A percentile compares a stretch with the other conserved stretches of the same genome.
Conservation (phyloP, 2,329 filamentous ascomycete genomes). For the Apiospora phragmitis region DNA sequence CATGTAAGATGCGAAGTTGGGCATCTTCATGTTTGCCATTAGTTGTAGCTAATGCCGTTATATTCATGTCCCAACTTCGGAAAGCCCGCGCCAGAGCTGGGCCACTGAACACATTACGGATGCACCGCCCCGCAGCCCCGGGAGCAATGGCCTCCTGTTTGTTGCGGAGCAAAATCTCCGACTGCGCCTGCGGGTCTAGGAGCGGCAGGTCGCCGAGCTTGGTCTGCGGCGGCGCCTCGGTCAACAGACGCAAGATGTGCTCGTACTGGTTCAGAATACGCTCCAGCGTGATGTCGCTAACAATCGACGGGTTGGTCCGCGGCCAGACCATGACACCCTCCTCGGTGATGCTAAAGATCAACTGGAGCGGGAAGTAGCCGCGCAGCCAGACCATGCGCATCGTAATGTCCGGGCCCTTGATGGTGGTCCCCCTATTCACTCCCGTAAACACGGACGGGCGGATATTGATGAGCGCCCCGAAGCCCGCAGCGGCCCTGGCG, state of each 20-base stretch:
- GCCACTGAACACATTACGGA: too few relatives aligned
- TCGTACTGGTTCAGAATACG: background rate
- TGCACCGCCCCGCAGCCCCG: too few relatives aligned
- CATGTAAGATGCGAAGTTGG: too few relatives aligned
- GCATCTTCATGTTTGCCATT: too few relatives aligned
- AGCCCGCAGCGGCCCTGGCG: conserved; percentile 14
- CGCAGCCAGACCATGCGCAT: conserved; percentile 7
- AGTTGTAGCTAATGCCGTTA: too few relatives aligned
- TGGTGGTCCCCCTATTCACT: too few relatives aligned
- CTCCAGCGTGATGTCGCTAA: background rate
- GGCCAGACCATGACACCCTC: conserved; percentile 7
- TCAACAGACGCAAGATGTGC: background rate
- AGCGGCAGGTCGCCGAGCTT: background rate
- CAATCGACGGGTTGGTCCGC: background rate
- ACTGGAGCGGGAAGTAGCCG: conserved; percentile 13
- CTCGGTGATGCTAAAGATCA: conserved; percentile 13
- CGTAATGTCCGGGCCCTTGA: background rate
- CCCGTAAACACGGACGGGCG: too few relatives aligned
- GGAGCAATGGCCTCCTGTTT: too few relatives aligned
- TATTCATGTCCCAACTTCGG: too few relatives aligned
- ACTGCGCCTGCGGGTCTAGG: too few relatives aligned
- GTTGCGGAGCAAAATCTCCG: too few relatives aligned
- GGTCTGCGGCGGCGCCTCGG: background rate
- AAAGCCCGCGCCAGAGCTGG: too few relatives aligned
- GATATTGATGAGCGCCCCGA: background rate